A percentile compares a stretch with the other conserved stretches of the same genome.
Evolutionary conservation across 129 eudicot genomes (phyloP).

Genomic region (Centaurea solstitialis): DNA sequence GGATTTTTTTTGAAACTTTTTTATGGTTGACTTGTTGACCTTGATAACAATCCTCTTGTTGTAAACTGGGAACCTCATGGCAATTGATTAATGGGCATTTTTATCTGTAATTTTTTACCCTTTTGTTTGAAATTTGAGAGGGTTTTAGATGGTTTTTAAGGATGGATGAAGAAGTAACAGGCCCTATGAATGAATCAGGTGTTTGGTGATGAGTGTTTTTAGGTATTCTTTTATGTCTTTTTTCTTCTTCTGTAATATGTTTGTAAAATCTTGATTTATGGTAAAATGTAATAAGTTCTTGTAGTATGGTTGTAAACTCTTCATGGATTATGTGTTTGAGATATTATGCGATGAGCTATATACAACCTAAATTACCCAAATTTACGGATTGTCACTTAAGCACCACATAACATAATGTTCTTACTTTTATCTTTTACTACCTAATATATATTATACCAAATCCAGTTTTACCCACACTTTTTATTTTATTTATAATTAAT

Average conservation of each 20-base stretch:
- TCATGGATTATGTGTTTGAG: background rate
- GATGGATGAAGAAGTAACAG: constrained; percentile 42
- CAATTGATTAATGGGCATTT: constrained; percentile 32
- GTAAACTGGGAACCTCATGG: constrained; percentile 49
- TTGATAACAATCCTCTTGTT: constrained; percentile 55
- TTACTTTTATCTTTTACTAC: too few species aligned
- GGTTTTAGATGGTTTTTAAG: constrained; percentile 32
- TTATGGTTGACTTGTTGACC: constrained; percentile 55
- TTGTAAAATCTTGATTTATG: constrained; percentile 30
- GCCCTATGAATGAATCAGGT: constrained; percentile 34
- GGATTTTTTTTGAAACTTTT: constrained; percentile 49
- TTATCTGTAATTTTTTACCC: constrained; percentile 24
- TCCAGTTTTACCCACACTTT: too few species aligned
- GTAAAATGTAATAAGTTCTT: constrained; percentile 17
- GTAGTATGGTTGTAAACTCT: background rate
- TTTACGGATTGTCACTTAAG: too few species aligned
- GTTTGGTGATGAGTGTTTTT: constrained; percentile 44
- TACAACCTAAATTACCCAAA: too few species aligned
- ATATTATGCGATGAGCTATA: too few species aligned
- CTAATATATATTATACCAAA: too few species aligned
- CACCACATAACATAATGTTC: too few species aligned
- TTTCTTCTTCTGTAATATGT: constrained; percentile 30
- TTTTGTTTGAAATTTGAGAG: constrained; percentile 7
- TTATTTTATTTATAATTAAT: too few species aligned
- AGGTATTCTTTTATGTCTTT: constrained; percentile 26